Percentiles rank a stretch among this genome's conserved stretches.
phyloP scores from a whole-genome alignment of 2,329 filamentous ascomycete species.

The Gaeumannomyces tritici region DNA sequence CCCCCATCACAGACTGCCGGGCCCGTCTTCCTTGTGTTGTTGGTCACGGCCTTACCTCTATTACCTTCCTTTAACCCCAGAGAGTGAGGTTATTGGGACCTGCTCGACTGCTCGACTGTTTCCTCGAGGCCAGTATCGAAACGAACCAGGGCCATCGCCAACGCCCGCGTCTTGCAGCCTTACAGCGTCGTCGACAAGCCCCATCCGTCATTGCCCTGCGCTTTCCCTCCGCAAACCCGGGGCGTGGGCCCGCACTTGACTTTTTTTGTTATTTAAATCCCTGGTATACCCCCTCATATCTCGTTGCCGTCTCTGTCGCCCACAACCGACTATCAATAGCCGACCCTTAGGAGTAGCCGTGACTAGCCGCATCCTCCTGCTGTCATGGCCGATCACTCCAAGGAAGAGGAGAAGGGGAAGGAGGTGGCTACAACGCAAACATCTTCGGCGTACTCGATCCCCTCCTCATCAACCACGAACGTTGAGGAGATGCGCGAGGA shows the following conservation, averaged over 20 bases:
- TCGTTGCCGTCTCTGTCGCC: too few relatives aligned
- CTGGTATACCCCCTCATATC: too few relatives aligned
- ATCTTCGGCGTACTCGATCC: neutral
- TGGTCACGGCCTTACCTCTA: neutral
- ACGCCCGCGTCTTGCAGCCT: too few relatives aligned
- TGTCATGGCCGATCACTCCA: slow-evolving; percentile 9
- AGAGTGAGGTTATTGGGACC: neutral
- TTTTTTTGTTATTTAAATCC: neutral
- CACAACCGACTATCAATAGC: neutral
- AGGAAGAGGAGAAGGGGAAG: slow-evolving; percentile 11
- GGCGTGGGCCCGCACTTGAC: neutral
- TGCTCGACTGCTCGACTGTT: neutral
- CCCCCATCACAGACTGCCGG: neutral
- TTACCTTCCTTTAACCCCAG: neutral
- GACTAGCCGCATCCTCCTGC: neutral
- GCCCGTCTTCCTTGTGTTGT: neutral
- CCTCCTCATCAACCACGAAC: slow-evolving; percentile 15
- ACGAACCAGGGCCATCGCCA: neutral
- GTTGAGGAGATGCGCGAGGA: slow-evolving; percentile 29
- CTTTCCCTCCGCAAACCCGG: neutral
- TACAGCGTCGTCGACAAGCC: neutral
- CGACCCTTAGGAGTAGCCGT: neutral
- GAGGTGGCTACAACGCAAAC: too few relatives aligned
- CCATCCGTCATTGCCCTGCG: neutral
- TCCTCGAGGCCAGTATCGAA: neutral